A percentile compares a stretch with the other conserved stretches of the same genome.
phyloP scores from a whole-genome alignment of 2,329 filamentous ascomycete species.

The Fusarium robinianum region DNA sequence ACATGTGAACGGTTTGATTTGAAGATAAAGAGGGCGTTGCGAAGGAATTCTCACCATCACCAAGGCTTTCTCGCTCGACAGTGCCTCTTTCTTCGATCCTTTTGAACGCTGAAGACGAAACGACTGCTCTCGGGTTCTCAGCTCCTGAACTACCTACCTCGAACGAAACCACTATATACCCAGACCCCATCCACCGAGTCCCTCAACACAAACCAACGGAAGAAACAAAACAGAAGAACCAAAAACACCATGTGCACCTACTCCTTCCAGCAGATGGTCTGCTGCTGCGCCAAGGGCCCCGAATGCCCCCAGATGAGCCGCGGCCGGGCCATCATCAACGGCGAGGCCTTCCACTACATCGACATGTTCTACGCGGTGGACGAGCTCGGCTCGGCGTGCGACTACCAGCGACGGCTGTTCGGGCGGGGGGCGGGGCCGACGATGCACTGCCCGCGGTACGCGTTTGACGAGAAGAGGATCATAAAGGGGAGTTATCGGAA shows the following conservation, averaged over 20 bases:
- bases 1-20: too few species aligned
- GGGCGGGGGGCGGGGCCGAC: conserved; percentile 30
- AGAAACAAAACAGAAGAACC: too few species aligned
- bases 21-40: too few species aligned
- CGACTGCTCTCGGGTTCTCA: too few species aligned
- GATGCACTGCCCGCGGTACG: conserved; percentile 33
- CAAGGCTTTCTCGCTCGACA: too few species aligned
- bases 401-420: conserved; percentile 35
- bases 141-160: too few species aligned
- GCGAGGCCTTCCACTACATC: conserved; percentile 34
- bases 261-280: conserved; percentile 35
- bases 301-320: conserved; percentile 34
- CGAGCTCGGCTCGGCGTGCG: conserved; percentile 35
- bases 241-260: conserved; percentile 35
- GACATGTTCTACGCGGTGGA: conserved; percentile 34
- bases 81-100: too few species aligned
- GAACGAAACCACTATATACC: too few species aligned
- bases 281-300: conserved; percentile 36
- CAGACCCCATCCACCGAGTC: too few species aligned
- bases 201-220: too few species aligned
- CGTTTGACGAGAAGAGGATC: conserved; percentile 35
- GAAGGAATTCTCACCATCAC: too few species aligned
- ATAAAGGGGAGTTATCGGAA: conserved; percentile 34
- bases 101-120: neutral
- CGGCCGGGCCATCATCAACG: conserved; percentile 27